Evolutionary conservation across 306 rosid species (phyloP).

Genomic region (Betula pendula): DNA sequence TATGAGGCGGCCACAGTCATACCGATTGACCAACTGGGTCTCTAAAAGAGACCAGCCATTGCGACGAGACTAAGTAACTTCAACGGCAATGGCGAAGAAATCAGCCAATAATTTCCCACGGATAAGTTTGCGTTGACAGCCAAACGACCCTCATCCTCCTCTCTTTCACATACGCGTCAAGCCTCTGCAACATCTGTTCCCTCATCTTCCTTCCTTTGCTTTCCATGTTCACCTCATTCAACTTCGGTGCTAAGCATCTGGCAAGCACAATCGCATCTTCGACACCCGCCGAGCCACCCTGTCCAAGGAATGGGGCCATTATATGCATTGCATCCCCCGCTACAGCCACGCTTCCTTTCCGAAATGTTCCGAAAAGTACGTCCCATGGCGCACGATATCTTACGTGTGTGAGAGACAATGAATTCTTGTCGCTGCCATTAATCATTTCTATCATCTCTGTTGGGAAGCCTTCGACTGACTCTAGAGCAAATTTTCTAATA

Average conservation of each 20-base stretch:
- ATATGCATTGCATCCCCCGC: slow-evolving; percentile 76
- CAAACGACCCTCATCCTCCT: slow-evolving; percentile 52
- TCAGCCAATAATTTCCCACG: slow-evolving; percentile 35
- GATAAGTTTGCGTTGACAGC: slow-evolving; percentile 45
- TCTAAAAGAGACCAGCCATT: slow-evolving; percentile 7
- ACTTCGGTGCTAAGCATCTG: slow-evolving; percentile 38
- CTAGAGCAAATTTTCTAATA: slow-evolving; percentile 33
- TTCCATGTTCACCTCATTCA: background rate
- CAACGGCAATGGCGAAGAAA: slow-evolving; percentile 15
- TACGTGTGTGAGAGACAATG: slow-evolving; percentile 38
- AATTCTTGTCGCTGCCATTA: slow-evolving; percentile 20
- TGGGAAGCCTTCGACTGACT: slow-evolving; percentile 41
- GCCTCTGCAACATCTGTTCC: slow-evolving; percentile 32
- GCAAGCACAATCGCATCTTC: slow-evolving; percentile 62
- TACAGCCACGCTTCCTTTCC: slow-evolving; percentile 39
- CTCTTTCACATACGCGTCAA: slow-evolving; percentile 46
- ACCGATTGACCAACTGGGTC: slow-evolving; percentile 13
- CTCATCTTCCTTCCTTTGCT: background rate
- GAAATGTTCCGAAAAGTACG: slow-evolving; percentile 27
- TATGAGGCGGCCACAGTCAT: slow-evolving; percentile 30
- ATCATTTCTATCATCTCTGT: slow-evolving; percentile 37
- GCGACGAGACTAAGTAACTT: slow-evolving; percentile 7
- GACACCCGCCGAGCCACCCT: slow-evolving; percentile 57
- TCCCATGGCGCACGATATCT: slow-evolving; percentile 51
- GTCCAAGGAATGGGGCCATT: slow-evolving; percentile 67